Conservation (phyloP, 2,329 filamentous ascomycete genomes). For the Trichoderma atroviride region DNA sequence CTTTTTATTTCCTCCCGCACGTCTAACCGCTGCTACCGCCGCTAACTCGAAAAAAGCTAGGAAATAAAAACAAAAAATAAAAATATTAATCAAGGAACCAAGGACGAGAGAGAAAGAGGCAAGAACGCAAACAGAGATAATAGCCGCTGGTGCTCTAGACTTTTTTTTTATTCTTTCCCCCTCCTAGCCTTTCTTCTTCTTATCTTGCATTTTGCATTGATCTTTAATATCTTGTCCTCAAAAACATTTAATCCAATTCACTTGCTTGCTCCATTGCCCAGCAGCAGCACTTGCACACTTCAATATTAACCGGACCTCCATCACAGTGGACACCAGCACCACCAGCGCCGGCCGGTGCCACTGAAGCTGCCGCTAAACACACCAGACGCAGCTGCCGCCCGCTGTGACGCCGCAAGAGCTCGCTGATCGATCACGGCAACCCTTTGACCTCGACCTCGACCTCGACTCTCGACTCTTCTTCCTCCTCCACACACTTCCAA, state of each 20-base stretch:
- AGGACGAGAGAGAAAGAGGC: not conserved
- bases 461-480: not conserved
- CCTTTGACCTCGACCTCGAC: not conserved
- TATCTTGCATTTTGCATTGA: not conserved
- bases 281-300: too few species aligned
- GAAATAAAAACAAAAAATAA: not conserved
- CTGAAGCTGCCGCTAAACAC: not conserved
- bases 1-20: not conserved
- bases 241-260: not conserved
- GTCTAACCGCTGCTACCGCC: conserved; percentile 28
- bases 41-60: conserved; percentile 8
- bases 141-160: not conserved
- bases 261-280: not conserved
- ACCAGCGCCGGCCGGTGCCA: not conserved
- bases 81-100: not conserved
- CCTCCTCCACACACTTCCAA: not conserved
- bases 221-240: not conserved
- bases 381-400: not conserved
- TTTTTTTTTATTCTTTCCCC: not conserved
- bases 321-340: not conserved
- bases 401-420: not conserved
- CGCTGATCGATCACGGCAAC: not conserved
- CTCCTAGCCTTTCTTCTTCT: not conserved
- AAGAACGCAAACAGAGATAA: not conserved
- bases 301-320: not conserved